Conservation (phyloP, 2,329 filamentous ascomycete genomes). For the Ophiosphaerella narmari region DNA sequence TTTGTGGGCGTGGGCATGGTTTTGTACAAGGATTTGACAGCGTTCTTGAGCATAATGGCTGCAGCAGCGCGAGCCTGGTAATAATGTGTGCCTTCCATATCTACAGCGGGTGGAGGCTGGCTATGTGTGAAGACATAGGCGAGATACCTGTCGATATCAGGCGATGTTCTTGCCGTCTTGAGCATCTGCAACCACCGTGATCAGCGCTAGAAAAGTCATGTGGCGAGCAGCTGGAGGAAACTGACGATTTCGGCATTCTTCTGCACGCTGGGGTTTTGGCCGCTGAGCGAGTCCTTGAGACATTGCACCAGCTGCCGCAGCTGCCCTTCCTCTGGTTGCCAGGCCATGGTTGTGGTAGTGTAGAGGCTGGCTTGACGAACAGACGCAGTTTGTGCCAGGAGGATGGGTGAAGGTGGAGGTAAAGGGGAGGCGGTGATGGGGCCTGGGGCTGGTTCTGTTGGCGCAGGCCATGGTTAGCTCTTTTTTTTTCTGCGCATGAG, state of each 20-base stretch:
- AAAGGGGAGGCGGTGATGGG: slow-evolving; percentile 24
- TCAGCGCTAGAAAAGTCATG: slow-evolving; percentile 29
- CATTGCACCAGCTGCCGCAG: slow-evolving; percentile 87
- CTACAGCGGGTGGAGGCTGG: slow-evolving; percentile 64
- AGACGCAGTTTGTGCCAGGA: not conserved
- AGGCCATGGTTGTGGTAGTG: slow-evolving; percentile 68
- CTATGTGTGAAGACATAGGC: slow-evolving; percentile 83
- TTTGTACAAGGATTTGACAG: slow-evolving; percentile 76
- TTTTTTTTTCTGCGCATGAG: slow-evolving; percentile 16
- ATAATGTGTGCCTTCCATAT: slow-evolving; percentile 65
- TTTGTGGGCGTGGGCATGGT: slow-evolving; percentile 75
- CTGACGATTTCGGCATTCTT: slow-evolving; percentile 88
- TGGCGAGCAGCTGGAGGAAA: slow-evolving; percentile 24
- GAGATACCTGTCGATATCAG: slow-evolving; percentile 97
- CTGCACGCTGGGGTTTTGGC: slow-evolving; percentile 76
- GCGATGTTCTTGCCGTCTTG: slow-evolving; percentile 80
- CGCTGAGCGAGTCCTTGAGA: slow-evolving; percentile 89
- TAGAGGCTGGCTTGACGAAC: not conserved
- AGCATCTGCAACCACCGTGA: slow-evolving; percentile 72
- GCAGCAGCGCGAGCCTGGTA: slow-evolving; percentile 82
- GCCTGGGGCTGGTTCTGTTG: slow-evolving; percentile 36
- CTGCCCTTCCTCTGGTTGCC: slow-evolving; percentile 88
- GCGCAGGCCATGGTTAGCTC: slow-evolving; percentile 39
- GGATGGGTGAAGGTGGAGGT: slow-evolving; percentile 11
- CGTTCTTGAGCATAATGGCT: slow-evolving; percentile 95